A percentile compares a stretch with the other conserved stretches of the same genome.
These are phyloP conservation scores for Globisporangium mamillatum DNA, from an alignment of 352 stramenopile genomes.

Conservation along the genomic window DNA sequence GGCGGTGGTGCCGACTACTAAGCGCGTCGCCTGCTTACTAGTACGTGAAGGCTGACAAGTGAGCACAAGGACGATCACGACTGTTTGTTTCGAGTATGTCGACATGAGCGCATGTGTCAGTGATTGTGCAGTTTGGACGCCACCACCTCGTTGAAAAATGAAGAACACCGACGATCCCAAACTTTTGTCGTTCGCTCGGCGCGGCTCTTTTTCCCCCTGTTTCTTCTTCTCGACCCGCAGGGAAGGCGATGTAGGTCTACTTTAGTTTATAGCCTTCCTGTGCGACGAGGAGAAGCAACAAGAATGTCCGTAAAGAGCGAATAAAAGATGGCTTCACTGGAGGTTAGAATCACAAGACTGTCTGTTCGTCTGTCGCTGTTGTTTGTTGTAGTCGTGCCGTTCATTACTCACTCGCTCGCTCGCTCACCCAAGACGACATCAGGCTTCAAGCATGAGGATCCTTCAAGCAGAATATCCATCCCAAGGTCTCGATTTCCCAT, in stretches of 20 bases:
- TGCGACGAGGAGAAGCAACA: conserved; percentile 8
- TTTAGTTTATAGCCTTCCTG: conserved; percentile 36
- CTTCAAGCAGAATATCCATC: neutral
- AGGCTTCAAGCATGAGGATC: neutral
- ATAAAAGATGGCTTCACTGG: conserved; percentile 79
- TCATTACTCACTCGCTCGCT: neutral
- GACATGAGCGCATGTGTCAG: neutral
- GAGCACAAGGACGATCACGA: neutral
- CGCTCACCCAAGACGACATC: neutral
- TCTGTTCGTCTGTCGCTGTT: neutral
- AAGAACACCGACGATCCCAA: conserved; percentile 16
- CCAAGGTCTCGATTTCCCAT: neutral
- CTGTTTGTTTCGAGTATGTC: conserved; percentile 3
- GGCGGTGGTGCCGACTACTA: conserved; percentile 85
- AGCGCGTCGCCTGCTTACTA: conserved; percentile 18
- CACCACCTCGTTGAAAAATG: conserved; percentile 9
- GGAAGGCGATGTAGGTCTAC: conserved; percentile 22
- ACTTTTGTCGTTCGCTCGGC: conserved; percentile 8
- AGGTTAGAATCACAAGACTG: conserved; percentile 18
- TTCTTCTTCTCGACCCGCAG: neutral
- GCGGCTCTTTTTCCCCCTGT: neutral
- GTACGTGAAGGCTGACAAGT: conserved; percentile 10
- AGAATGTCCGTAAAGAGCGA: conserved; percentile 48
- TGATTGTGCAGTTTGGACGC: neutral
- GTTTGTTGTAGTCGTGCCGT: conserved; percentile 2